phyloP scores from a whole-genome alignment of 2,329 filamentous ascomycete genomes.

The Monilinia aucupariae region DNA sequence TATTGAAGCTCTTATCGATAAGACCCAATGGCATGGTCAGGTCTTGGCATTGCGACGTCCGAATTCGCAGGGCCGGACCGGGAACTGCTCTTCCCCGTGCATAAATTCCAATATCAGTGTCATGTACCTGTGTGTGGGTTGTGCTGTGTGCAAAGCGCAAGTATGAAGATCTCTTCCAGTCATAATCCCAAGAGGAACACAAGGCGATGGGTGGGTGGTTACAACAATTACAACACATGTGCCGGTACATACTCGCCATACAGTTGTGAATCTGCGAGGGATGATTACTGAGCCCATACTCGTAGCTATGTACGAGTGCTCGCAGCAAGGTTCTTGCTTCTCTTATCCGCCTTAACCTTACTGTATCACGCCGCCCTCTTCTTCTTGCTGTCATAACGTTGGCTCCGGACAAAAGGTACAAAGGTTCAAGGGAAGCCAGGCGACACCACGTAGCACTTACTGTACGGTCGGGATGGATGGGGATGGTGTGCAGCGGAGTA shows the following conservation, averaged over 20 bases:
- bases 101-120: too few relatives aligned
- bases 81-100: background rate
- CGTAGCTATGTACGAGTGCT: background rate
- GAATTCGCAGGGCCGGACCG: background rate
- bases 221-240: too few relatives aligned
- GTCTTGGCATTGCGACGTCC: slow-evolving; percentile 2
- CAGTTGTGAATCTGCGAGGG: background rate
- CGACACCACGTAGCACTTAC: background rate
- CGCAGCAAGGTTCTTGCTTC: too few relatives aligned
- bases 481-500: too few relatives aligned
- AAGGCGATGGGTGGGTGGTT: background rate
- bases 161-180: background rate
- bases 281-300: background rate
- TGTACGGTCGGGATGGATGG: too few relatives aligned
- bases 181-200: background rate
- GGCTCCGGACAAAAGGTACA: background rate
- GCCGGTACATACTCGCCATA: background rate
- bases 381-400: too few relatives aligned
- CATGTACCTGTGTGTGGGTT: background rate
- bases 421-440: background rate
- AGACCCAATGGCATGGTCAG: background rate
- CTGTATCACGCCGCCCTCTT: too few relatives aligned
- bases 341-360: too few relatives aligned
- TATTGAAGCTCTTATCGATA: slow-evolving; percentile 13
- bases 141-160: background rate